Evolutionary conservation across 108 stramenopile species (phyloP), one percentile per base, ranked within the genome.

Genomic region (Discostella stelligeroides): DNA sequence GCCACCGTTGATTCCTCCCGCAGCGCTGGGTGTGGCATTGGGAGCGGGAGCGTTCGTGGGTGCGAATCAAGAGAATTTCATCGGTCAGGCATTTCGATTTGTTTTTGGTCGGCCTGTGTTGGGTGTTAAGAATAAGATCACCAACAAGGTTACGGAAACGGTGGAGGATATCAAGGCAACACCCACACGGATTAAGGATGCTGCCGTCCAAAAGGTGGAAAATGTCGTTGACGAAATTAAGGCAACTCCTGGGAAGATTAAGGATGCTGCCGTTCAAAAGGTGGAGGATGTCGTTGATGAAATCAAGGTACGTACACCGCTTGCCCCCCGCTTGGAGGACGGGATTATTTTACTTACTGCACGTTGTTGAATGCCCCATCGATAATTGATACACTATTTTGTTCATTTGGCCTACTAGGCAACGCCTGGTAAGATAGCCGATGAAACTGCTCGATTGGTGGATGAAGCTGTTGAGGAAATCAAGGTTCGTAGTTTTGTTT

Each of bases 141-240:
- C 45, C 23, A 68, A 47, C 18, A 65, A 54, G 51, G 58, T 82
- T n/a, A 43, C 57, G 15, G 61, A 72, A 14, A 64, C 64, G 12
- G 68, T 60, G 37, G 66, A 75, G 38, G 50, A 75, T 47, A 63
- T 86, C 17, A 63, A 65, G 46, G 66, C 65, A 6, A 73, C 78
- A 13, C 68, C 81, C 11, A 49, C 55, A 7, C 68, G 38, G 25
- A 83, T 81, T 25, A 51, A 55, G n/a, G 61, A 67, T 47, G 73
- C 70, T 8, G 84, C 72, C 0, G 60, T 61, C 38, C 61, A 81
- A 24, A 83, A 76, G 63, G 69, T 85, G 23, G 72, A 86, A 11
- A 64, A 82, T 43, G 75, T 83, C 4, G 82, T 84, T 10, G 85
- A 88, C 14, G 86, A 85, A 46, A 85, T 92, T 63, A 84, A 74